These are phyloP conservation scores for Colletotrichum truncatum DNA, from an alignment of 2,329 filamentous ascomycete species.

Conservation along the genomic window DNA sequence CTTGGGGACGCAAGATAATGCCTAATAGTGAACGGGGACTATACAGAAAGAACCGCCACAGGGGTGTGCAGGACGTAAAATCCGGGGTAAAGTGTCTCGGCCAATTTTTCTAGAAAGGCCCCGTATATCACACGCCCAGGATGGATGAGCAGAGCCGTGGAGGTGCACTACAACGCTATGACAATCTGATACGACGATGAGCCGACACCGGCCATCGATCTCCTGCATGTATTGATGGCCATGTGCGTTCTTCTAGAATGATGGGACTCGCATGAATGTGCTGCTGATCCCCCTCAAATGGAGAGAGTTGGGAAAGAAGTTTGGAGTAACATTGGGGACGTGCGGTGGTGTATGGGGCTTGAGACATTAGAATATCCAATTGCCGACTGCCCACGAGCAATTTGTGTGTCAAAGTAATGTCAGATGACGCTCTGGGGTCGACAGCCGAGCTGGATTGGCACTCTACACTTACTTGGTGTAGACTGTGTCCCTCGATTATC, in stretches of 20 bases:
- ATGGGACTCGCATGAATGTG: not conserved
- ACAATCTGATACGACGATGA: not conserved
- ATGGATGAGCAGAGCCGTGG: not conserved
- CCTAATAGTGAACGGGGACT: too few species aligned
- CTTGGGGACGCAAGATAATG: too few species aligned
- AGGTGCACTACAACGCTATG: slow-evolving; percentile 12
- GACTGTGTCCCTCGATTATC: not conserved
- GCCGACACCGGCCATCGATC: not conserved
- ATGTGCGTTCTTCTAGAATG: not conserved
- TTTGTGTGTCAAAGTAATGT: not conserved
- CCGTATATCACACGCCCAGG: slow-evolving; percentile 1
- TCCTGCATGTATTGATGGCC: not conserved
- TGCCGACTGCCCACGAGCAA: not conserved
- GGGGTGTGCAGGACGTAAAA: not conserved
- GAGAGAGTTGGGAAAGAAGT: not conserved
- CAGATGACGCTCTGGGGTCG: not conserved
- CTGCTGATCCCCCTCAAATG: slow-evolving; percentile 1
- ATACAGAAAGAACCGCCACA: not conserved
- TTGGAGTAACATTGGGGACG: too few species aligned
- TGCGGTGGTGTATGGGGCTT: not conserved
- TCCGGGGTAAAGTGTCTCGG: slow-evolving; percentile 16
- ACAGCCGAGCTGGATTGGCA: too few species aligned
- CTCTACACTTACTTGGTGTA: too few species aligned
- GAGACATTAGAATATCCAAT: not conserved
- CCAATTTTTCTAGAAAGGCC: not conserved